phyloP scores from a whole-genome alignment of 805 yeast species.

The Suhomyces sp. region DNA sequence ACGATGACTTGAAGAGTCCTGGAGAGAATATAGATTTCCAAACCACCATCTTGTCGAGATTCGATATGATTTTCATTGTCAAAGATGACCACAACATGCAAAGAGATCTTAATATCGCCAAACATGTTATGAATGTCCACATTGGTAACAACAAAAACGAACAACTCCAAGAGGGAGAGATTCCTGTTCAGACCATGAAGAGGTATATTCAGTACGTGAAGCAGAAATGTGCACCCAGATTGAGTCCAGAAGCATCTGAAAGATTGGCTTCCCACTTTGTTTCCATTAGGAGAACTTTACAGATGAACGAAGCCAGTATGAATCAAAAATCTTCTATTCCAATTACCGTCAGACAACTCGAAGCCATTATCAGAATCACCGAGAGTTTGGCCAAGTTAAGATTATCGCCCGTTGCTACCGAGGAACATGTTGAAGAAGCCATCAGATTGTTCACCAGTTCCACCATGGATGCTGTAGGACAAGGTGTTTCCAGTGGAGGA shows the following conservation, averaged over 20 bases:
- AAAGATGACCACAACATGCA: conserved; percentile 89
- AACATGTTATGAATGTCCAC: conserved; percentile 92
- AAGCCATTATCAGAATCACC: conserved; percentile 93
- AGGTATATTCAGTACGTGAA: conserved; percentile 90
- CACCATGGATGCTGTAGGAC: conserved; percentile 91
- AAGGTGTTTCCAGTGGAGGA: conserved; percentile 49
- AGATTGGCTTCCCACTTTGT: conserved; percentile 89
- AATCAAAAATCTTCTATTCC: conserved; percentile 94
- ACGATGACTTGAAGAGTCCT: conserved; percentile 93
- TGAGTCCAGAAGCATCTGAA: conserved; percentile 86
- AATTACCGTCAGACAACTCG: conserved; percentile 94
- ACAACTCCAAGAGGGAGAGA: conserved; percentile 65
- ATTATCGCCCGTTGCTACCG: conserved; percentile 78
- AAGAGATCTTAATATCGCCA: conserved; percentile 86
- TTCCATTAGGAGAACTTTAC: conserved; percentile 79
- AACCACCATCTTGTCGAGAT: conserved; percentile 92
- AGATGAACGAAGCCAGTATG: conserved; percentile 73
- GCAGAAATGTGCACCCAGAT: conserved; percentile 86
- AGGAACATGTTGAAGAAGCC: conserved; percentile 92
- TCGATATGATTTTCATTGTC: conserved; percentile 97
- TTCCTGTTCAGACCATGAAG: conserved; percentile 87
- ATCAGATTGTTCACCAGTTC: conserved; percentile 92
- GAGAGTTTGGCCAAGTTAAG: conserved; percentile 89
- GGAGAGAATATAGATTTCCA: conserved; percentile 98
- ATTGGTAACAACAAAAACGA: conserved; percentile 63